phyloP scores from a whole-genome alignment of 2,329 filamentous ascomycete species.

The Fusarium udum region DNA sequence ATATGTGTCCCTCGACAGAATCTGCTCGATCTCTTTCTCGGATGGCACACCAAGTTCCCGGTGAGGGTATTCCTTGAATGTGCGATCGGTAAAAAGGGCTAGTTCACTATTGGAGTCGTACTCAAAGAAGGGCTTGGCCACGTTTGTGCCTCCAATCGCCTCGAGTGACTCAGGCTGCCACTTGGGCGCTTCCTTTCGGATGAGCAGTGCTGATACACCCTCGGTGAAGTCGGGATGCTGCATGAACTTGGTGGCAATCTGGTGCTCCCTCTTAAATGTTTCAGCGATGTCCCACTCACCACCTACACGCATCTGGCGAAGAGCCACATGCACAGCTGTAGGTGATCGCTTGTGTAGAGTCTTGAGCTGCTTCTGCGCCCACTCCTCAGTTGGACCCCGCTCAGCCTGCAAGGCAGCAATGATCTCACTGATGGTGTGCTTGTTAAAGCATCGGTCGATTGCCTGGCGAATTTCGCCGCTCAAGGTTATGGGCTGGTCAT shows the following conservation, averaged over 20 bases:
- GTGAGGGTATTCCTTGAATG: conserved; percentile 81
- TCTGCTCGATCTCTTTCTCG: conserved; percentile 67
- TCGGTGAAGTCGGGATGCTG: conserved; percentile 88
- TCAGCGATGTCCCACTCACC: conserved; percentile 81
- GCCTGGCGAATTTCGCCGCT: conserved; percentile 76
- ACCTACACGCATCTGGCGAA: conserved; percentile 83
- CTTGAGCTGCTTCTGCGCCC: conserved; percentile 80
- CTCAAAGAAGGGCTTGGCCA: conserved; percentile 75
- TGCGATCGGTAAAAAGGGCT: conserved; percentile 66
- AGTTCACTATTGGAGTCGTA: conserved; percentile 59
- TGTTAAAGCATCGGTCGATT: conserved; percentile 85
- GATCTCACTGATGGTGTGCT: conserved; percentile 74
- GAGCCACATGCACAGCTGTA: conserved; percentile 83
- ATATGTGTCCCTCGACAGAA: conserved; percentile 53
- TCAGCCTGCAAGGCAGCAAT: conserved; percentile 71
- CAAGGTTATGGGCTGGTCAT: conserved; percentile 73
- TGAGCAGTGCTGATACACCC: conserved; percentile 84
- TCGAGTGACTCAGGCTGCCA: conserved; percentile 81
- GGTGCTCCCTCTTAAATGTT: conserved; percentile 86
- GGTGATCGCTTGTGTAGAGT: conserved; percentile 84
- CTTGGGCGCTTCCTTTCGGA: conserved; percentile 73
- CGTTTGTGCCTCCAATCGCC: conserved; percentile 66
- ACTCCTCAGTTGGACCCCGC: conserved; percentile 65
- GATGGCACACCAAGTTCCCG: conserved; percentile 74
- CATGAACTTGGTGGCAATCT: conserved; percentile 91